Base-by-base conservation (phyloP, 345 rosid species). In the Isatis tinctoria region DNA sequence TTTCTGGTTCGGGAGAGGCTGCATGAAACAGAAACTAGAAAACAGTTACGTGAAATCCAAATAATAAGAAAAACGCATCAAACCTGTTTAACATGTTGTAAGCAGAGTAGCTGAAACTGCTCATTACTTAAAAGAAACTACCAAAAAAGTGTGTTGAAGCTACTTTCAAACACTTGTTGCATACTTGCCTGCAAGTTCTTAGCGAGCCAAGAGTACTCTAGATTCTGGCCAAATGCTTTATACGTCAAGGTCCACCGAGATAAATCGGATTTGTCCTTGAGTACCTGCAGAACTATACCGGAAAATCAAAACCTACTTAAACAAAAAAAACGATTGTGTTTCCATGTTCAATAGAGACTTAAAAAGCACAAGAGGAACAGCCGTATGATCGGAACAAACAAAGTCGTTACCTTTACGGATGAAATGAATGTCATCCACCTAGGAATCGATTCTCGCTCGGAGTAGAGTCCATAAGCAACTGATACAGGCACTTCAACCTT, bases 401-500 rank as follows among this genome's bases (percentile, higher is more conserved):
- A 18, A 16, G 1, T 0, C 20, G 64, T 56, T 9, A 85, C 98
- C 96, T 94, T 75, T 0, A 94, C 97, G 10, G 96, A 81, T 10
- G 98, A 90, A 81, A 94, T 92, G 74, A 94, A 91, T 10, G 90
- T 85, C 96, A 94, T 91, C 98, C 98, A 94, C 41, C 72, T 85
- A 43, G 97, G 92, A 82, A 90, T 91, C 2, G 96, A 78, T 81
- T 94, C 96, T 0, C 98, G 88, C 20, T 94, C 88, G 0, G 85
- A 80, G 63, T 91, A 94, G 58, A 85, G 79, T 33, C 83, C 80
- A 69, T 87, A 91, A 68, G 98, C 98, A 37, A 84, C 85, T 0
- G 91, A 75, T 74, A 72, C 83, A 27, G 96, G 97, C 36, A 91
- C 95, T 41, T 86, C 93, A 0, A 91, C 76, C 61, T 88, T 95